These are phyloP conservation scores for Trichoderma sp. DNA, from an alignment of 2,329 filamentous ascomycete genomes.

Conservation along the genomic window DNA sequence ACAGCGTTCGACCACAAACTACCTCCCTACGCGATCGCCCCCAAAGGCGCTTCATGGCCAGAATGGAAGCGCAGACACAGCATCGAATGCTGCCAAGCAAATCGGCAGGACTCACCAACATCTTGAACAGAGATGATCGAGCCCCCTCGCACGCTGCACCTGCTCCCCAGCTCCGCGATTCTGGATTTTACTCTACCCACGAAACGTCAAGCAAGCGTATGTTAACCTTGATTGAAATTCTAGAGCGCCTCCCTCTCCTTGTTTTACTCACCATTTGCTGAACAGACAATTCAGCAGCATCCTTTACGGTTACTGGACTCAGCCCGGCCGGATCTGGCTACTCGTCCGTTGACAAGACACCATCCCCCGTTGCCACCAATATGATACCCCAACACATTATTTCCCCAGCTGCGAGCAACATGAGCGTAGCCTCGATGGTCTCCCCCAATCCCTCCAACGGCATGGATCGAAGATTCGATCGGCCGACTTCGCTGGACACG, in stretches of 20 bases:
- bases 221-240: conserved; percentile 18
- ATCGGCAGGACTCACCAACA: conserved; percentile 38
- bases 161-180: conserved; percentile 38
- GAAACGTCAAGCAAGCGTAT: conserved; percentile 44
- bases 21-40: neutral
- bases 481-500: conserved; percentile 38
- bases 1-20: neutral
- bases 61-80: conserved; percentile 24
- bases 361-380: conserved; percentile 55
- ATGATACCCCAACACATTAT: conserved; percentile 51
- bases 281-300: conserved; percentile 40
- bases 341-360: conserved; percentile 57
- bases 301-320: conserved; percentile 38
- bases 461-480: conserved; percentile 44
- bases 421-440: conserved; percentile 65
- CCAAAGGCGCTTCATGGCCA: neutral
- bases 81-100: conserved; percentile 28
- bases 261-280: conserved; percentile 7
- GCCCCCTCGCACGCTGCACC: conserved; percentile 28
- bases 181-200: conserved; percentile 43
- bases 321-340: conserved; percentile 47
- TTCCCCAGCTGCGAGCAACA: conserved; percentile 56
- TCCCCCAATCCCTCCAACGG: conserved; percentile 53
- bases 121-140: conserved; percentile 38
- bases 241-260: conserved; percentile 5